These are phyloP conservation scores for Acrodontium crateriforme DNA, from an alignment of 2,329 filamentous ascomycete genomes.

Conservation along the genomic window DNA sequence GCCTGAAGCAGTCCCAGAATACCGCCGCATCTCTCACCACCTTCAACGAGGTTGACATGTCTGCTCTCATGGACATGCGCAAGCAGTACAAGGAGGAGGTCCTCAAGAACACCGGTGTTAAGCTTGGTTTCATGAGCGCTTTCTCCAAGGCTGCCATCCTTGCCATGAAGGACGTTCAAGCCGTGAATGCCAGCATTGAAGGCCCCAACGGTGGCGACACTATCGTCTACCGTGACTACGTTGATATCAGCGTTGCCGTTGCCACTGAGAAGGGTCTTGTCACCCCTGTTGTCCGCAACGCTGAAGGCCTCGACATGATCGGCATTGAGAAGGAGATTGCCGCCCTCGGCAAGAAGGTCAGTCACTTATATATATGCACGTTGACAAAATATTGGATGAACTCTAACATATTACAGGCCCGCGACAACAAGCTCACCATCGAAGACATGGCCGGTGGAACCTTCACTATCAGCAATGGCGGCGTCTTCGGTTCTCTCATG, in stretches of 20 bases:
- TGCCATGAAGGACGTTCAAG: conserved; percentile 88
- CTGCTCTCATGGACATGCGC: conserved; percentile 88
- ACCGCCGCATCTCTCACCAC: conserved; percentile 93
- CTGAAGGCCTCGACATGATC: conserved; percentile 75
- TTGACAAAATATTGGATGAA: not conserved
- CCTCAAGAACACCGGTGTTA: conserved; percentile 89
- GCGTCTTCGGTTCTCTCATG: conserved; percentile 94
- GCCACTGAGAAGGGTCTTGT: conserved; percentile 96
- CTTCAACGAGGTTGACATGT: conserved; percentile 99
- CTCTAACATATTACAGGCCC: conserved; percentile 44
- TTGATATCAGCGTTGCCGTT: conserved; percentile 93
- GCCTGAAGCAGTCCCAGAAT: conserved; percentile 98
- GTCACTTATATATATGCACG: conserved; percentile 5
- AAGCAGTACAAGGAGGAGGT: conserved; percentile 96
- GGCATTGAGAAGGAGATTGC: conserved; percentile 84
- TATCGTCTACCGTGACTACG: conserved; percentile 95
- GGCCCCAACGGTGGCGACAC: conserved; percentile 90
- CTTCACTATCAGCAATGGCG: conserved; percentile 94
- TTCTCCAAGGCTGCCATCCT: conserved; percentile 83
- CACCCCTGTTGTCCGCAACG: conserved; percentile 90
- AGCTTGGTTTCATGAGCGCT: conserved; percentile 99
- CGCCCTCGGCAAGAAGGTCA: conserved; percentile 86
- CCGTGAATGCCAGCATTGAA: conserved; percentile 93
- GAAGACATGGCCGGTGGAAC: conserved; percentile 98
- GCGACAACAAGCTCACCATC: conserved; percentile 91